Evolutionary conservation across 2,329 filamentous ascomycete genomes (phyloP).

Genomic region (Zalaria sp.): DNA sequence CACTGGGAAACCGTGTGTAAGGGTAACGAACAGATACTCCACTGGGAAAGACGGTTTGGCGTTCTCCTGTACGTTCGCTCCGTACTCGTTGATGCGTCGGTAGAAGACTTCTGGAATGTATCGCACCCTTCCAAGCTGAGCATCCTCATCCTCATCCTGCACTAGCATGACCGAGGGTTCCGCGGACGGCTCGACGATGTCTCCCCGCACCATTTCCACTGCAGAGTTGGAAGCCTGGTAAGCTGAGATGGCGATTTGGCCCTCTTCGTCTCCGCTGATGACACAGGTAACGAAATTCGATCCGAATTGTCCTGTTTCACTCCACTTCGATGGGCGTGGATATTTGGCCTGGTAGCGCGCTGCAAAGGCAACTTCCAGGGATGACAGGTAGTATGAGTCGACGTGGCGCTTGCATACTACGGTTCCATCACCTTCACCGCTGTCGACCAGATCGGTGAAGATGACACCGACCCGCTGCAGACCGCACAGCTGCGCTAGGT

Average conservation of each 20-base stretch:
- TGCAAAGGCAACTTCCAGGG: constrained; percentile 80
- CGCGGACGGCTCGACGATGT: constrained; percentile 88
- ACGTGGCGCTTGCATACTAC: constrained; percentile 92
- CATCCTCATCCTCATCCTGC: constrained; percentile 77
- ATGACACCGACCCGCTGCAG: constrained; percentile 84
- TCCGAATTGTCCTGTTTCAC: constrained; percentile 82
- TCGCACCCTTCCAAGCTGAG: constrained; percentile 52
- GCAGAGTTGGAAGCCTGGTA: constrained; percentile 94
- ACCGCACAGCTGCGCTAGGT: constrained; percentile 68
- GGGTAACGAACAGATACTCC: constrained; percentile 87
- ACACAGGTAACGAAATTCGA: constrained; percentile 97
- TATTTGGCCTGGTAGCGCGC: constrained; percentile 77
- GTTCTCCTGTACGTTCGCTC: constrained; percentile 90
- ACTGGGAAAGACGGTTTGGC: constrained; percentile 93
- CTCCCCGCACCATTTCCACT: constrained; percentile 90
- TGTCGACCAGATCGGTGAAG: constrained; percentile 70
- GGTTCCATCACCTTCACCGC: constrained; percentile 66
- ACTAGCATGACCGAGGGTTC: constrained; percentile 92
- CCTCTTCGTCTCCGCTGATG: constrained; percentile 79
- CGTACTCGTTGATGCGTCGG: constrained; percentile 88
- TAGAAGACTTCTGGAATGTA: constrained; percentile 99
- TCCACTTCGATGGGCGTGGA: constrained; percentile 90
- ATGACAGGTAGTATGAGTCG: constrained; percentile 88
- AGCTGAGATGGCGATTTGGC: constrained; percentile 75
- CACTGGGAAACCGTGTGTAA: constrained; percentile 91